Percentiles rank a stretch among this genome's conserved stretches.
Evolutionary conservation across 192 early-diverging fungal species (phyloP).

Genomic region (Umbelopsis isabellina): DNA sequence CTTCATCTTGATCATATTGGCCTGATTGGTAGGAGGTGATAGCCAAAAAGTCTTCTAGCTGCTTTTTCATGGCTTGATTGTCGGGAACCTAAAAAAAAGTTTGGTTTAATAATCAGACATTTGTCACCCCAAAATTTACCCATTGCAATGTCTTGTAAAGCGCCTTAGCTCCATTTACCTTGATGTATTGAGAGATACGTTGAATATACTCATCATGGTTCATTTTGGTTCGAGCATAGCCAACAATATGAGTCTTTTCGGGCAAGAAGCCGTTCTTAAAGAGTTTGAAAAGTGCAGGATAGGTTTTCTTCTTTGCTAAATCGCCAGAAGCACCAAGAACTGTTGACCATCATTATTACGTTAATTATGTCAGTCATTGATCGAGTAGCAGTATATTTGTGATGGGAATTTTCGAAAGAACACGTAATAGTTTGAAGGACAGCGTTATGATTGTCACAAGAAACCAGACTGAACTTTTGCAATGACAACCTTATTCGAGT

Average conservation of each 20-base stretch:
- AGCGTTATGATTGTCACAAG: not conserved
- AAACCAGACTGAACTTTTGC: not conserved
- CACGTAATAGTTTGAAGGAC: not conserved
- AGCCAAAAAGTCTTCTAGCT: slow-evolving; percentile 65
- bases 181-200: slow-evolving; percentile 71
- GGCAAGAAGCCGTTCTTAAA: slow-evolving; percentile 81
- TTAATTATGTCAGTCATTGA: not conserved
- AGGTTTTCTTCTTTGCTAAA: slow-evolving; percentile 96
- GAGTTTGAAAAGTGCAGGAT: slow-evolving; percentile 89
- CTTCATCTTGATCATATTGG: slow-evolving; percentile 77
- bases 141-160: not conserved
- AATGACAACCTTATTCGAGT: not conserved
- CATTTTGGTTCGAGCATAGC: slow-evolving; percentile 91
- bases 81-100: slow-evolving; percentile 21
- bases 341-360: slow-evolving; percentile 7
- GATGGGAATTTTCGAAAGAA: not conserved
- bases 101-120: slow-evolving; percentile 18
- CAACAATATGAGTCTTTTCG: slow-evolving; percentile 72
- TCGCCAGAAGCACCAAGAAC: slow-evolving; percentile 88
- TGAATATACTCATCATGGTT: slow-evolving; percentile 74
- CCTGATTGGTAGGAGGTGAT: slow-evolving; percentile 79
- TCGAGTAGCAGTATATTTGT: no score
- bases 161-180: slow-evolving; percentile 27
- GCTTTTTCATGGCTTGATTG: slow-evolving; percentile 50
- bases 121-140: slow-evolving; percentile 3